These are phyloP conservation scores for Myxozyma kluyveri DNA, from an alignment of 805 yeast species.

Conservation along the genomic window DNA sequence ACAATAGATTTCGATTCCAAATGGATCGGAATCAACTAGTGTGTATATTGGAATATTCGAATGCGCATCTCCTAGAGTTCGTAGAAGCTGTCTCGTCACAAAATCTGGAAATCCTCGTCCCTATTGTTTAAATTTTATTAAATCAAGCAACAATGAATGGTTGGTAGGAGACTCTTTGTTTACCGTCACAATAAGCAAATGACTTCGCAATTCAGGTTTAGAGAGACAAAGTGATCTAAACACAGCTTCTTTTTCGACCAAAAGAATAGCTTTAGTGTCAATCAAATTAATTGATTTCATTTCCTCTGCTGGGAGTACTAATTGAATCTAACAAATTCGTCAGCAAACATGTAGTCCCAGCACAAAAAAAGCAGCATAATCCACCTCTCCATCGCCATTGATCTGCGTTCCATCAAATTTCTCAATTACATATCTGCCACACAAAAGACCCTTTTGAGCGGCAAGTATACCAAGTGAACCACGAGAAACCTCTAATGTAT, in stretches of 20 bases:
- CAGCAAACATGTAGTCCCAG: not conserved
- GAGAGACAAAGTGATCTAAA: conserved; percentile 14
- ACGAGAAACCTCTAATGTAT: conserved; percentile 42
- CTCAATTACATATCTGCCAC: conserved; percentile 10
- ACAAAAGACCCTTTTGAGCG: conserved; percentile 27
- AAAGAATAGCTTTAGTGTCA: conserved; percentile 35
- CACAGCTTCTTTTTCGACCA: conserved; percentile 50
- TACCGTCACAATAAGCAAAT: conserved; percentile 45
- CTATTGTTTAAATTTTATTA: conserved; percentile 10
- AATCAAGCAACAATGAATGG: not conserved
- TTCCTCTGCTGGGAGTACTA: not conserved
- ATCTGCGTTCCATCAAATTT: not conserved
- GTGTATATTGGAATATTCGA: conserved; percentile 45
- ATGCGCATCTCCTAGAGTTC: conserved; percentile 33
- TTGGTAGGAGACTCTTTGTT: too few relatives aligned
- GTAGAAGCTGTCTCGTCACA: conserved; percentile 48
- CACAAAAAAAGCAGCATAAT: not conserved
- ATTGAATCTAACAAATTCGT: not conserved
- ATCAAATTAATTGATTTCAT: not conserved
- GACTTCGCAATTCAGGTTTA: not conserved
- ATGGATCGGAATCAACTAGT: conserved; percentile 63
- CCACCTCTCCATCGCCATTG: conserved; percentile 3
- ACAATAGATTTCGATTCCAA: conserved; percentile 55
- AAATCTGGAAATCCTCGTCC: conserved; percentile 70
- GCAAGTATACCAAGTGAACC: conserved; percentile 43